A percentile compares a stretch with the other conserved stretches of the same genome.
These are phyloP conservation scores for Alternaria viburni DNA, from an alignment of 2,329 filamentous ascomycete genomes.

Conservation along the genomic window DNA sequence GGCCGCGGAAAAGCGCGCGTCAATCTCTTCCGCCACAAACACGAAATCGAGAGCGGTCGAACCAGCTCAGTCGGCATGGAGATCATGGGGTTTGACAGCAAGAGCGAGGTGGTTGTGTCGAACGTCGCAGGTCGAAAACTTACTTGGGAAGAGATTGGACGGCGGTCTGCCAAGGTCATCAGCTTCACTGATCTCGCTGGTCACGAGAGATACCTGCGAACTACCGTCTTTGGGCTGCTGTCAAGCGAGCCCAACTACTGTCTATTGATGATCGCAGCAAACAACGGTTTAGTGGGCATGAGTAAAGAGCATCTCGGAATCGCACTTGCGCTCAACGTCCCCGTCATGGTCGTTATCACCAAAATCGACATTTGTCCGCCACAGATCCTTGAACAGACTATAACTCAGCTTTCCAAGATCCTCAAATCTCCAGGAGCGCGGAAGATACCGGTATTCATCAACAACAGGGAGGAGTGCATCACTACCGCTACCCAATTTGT, in stretches of 20 bases:
- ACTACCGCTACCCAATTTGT: constrained; percentile 97
- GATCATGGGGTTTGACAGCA: constrained; percentile 91
- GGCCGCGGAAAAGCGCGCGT: constrained; percentile 91
- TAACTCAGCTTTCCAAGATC: constrained; percentile 89
- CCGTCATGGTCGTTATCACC: constrained; percentile 96
- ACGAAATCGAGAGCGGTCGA: constrained; percentile 93
- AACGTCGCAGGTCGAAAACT: constrained; percentile 83
- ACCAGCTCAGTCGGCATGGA: constrained; percentile 99
- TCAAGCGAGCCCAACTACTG: constrained; percentile 98
- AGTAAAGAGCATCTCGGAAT: constrained; percentile 98
- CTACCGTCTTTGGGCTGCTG: constrained; percentile 92
- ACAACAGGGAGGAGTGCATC: constrained; percentile 87
- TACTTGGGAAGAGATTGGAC: constrained; percentile 97
- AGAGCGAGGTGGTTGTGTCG: constrained; percentile 80
- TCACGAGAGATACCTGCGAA: constrained; percentile 92
- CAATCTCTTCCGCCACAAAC: constrained; percentile 96
- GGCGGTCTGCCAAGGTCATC: constrained; percentile 92
- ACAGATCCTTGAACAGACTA: constrained; percentile 91
- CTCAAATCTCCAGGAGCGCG: constrained; percentile 90
- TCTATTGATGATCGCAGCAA: constrained; percentile 96
- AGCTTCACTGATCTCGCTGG: constrained; percentile 95
- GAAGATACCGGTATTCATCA: constrained; percentile 97
- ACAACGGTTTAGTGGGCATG: constrained; percentile 97
- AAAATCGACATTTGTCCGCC: constrained; percentile 99
- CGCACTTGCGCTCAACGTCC: constrained; percentile 90